Conservation (phyloP, 1,284 basidiomycete genomes). For the Mycena sp. region DNA sequence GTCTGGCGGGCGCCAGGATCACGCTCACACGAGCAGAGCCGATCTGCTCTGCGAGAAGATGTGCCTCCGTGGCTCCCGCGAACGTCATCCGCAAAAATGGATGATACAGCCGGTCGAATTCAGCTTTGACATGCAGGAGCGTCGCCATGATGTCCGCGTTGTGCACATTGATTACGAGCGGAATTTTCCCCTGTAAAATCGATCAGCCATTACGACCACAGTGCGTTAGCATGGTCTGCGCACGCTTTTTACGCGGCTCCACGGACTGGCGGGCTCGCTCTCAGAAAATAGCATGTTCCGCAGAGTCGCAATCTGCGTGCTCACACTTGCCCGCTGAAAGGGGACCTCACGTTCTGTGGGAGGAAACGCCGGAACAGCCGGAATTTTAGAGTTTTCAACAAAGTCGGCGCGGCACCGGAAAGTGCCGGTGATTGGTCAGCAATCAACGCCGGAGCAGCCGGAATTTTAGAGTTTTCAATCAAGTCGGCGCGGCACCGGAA, state of each 20-base stretch:
- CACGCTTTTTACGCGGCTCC: neutral
- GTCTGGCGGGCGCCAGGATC: constrained; percentile 15
- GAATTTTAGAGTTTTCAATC: no score
- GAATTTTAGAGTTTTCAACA: no score
- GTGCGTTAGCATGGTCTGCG: no score
- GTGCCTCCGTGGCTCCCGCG: constrained; percentile 20
- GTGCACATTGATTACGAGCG: constrained; percentile 61
- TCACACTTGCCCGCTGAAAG: constrained; percentile 65
- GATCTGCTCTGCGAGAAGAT: constrained; percentile 21
- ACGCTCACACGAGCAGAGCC: constrained; percentile 18
- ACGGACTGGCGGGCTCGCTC: constrained; percentile 36
- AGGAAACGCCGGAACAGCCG: no score
- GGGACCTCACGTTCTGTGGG: no score
- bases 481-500: no score
- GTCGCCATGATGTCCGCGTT: constrained; percentile 76
- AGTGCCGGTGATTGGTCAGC: no score
- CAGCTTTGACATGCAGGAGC: constrained; percentile 68
- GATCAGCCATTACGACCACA: neutral
- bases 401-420: no score
- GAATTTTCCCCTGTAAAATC: constrained; percentile 36
- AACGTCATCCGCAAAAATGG: neutral
- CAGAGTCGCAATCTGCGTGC: constrained; percentile 76
- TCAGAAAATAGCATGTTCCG: constrained; percentile 56
- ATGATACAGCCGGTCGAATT: constrained; percentile 51
- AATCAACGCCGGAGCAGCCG: no score